These are phyloP conservation scores for Calonectria multiphialidica DNA, from an alignment of 2,329 filamentous ascomycete species.

Conservation along the genomic window DNA sequence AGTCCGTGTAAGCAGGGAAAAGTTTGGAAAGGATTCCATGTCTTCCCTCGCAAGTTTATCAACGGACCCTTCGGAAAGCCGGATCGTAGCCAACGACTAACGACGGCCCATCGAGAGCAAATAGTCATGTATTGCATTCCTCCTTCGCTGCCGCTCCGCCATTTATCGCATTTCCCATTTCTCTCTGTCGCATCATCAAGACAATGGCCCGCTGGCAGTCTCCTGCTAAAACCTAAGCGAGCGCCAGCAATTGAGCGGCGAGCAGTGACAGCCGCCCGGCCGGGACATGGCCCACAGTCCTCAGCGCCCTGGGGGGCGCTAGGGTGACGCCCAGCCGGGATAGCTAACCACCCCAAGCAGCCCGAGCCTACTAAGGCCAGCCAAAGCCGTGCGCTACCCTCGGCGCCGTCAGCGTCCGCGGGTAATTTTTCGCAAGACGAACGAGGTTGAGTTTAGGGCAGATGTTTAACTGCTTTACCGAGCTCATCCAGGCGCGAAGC, in stretches of 20 bases:
- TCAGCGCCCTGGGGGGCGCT: conserved; percentile 11
- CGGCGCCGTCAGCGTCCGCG: conserved; percentile 14
- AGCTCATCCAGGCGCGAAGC: conserved; percentile 3
- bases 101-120: not conserved
- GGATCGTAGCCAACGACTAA: conserved; percentile 1
- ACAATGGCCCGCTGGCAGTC: conserved; percentile 22
- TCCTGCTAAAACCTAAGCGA: conserved; percentile 31
- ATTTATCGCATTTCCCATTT: conserved; percentile 18
- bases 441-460: conserved; percentile 5
- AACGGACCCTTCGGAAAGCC: not conserved
- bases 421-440: conserved; percentile 17
- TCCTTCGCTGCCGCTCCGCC: conserved; percentile 1
- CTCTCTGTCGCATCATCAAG: conserved; percentile 27
- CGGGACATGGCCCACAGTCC: conserved; percentile 36
- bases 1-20: conserved; percentile 5
- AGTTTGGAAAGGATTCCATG: not conserved
- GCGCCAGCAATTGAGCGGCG: conserved; percentile 36
- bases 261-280: conserved; percentile 40
- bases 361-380: conserved; percentile 18
- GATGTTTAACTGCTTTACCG: not conserved
- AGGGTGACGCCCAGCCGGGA: conserved; percentile 24
- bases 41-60: not conserved
- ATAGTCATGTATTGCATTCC: not conserved
- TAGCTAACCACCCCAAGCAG: conserved; percentile 16
- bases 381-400: conserved; percentile 23